These are phyloP conservation scores for Torulaspora franciscae DNA, from an alignment of 805 yeast genomes.

Conservation along the genomic window DNA sequence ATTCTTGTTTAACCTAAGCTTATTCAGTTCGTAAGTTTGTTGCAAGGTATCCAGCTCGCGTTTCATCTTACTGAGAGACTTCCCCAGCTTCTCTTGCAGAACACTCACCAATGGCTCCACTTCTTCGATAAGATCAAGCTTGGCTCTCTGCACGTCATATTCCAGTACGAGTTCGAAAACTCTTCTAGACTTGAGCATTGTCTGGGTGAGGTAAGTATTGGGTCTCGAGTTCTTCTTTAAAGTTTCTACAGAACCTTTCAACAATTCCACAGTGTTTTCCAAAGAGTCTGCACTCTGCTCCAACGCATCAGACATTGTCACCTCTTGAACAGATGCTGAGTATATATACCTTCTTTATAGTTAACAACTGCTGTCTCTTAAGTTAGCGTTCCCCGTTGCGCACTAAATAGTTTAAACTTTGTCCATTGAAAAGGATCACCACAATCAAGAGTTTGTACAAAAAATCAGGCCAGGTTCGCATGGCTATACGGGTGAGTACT, in stretches of 20 bases:
- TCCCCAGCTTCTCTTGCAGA: slow-evolving; percentile 26
- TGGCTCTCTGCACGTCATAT: slow-evolving; percentile 34
- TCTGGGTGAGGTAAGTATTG: slow-evolving; percentile 23
- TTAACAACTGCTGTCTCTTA: not conserved
- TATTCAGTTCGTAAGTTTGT: slow-evolving; percentile 30
- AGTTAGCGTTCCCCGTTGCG: slow-evolving; percentile 1
- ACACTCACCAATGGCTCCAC: slow-evolving; percentile 31
- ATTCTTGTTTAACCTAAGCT: slow-evolving; percentile 23
- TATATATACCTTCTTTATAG: not conserved
- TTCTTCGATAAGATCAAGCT: slow-evolving; percentile 31
- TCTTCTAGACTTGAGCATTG: slow-evolving; percentile 26
- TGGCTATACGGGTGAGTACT: not conserved
- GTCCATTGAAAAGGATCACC: not conserved
- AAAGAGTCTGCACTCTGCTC: slow-evolving; percentile 22
- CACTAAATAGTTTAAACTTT: not conserved
- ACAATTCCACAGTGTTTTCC: slow-evolving; percentile 19
- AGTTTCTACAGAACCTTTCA: slow-evolving; percentile 22
- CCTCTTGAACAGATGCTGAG: not conserved
- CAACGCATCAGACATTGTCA: slow-evolving; percentile 24
- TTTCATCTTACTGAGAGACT: slow-evolving; percentile 24
- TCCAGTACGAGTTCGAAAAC: slow-evolving; percentile 32
- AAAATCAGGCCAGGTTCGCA: not conserved
- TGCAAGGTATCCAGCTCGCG: slow-evolving; percentile 30
- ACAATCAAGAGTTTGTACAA: slow-evolving; percentile 5
- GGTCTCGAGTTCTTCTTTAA: slow-evolving; percentile 19